Base-by-base conservation (phyloP, 2,329 filamentous ascomycete genomes). In the Fusarium mexicanum region DNA sequence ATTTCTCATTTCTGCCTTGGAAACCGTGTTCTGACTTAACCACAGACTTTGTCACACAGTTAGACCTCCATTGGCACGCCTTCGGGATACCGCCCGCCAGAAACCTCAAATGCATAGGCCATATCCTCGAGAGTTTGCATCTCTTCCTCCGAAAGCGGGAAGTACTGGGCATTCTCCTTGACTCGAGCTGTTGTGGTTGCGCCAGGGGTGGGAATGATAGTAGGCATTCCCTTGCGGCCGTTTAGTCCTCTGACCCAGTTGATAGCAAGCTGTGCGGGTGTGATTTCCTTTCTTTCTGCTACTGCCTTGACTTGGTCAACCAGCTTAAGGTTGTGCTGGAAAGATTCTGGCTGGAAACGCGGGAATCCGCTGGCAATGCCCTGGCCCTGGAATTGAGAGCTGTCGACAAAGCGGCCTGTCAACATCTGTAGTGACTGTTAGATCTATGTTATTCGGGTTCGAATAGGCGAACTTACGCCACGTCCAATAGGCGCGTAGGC, bases 401-500 rank as follows among this genome's bases (percentile, higher is more conserved):
- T 59, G 22, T 77, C 67, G 57, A 67, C 77, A 71, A 80, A 77
- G 17, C 64, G 71, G 6, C 80, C 79, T 14, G 79, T 72, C 38
- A 82, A 80, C 38, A 82, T 73, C 80, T 82, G 37, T 8, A 18
- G 18, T 37, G 14, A 13, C 9, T 29, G 50, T 78, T 61, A 79
- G 76, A 37, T 43, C 24, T 10, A n/a, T 14, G 22, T 31, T 22
- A 6, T 9, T 46, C 44, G 20, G 26, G 9, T 22, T 16, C 17
- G 26, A 35, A n/a, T 31, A 31, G 17, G 31, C 59, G 54, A 14
- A 80, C 83, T 77, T 79, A 85, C 83, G 4, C 87, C 87, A 33
- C 88, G 84, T 9, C 92, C 91, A 1, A 95, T 85, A 2, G 93
- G 93, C 50, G 91, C 92, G 82, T 94, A 95, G 1, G 91, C 92